phyloP scores from a whole-genome alignment of 2,329 filamentous ascomycete genomes.

The Alternaria gaisen region DNA sequence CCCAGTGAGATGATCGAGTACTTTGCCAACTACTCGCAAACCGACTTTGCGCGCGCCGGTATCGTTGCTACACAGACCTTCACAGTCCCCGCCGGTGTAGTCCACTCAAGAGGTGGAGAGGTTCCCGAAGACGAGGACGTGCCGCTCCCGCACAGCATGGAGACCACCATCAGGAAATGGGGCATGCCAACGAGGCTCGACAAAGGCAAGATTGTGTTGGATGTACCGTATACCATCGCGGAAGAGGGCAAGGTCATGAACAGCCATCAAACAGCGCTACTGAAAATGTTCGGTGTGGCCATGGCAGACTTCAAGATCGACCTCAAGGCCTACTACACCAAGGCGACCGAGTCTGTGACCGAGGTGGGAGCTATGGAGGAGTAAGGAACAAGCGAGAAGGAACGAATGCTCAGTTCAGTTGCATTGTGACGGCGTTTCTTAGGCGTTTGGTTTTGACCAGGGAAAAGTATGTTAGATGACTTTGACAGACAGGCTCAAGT shows the following conservation, averaged over 20 bases:
- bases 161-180: constrained; percentile 88
- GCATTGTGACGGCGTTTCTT: constrained; percentile 38
- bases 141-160: constrained; percentile 84
- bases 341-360: constrained; percentile 53
- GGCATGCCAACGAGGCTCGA: constrained; percentile 89
- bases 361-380: constrained; percentile 62
- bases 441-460: constrained; percentile 30
- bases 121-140: constrained; percentile 83
- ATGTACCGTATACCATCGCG: constrained; percentile 78
- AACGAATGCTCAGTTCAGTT: constrained; percentile 8
- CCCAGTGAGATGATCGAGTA: constrained; percentile 73
- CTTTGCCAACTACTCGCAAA: constrained; percentile 75
- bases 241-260: constrained; percentile 85
- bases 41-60: constrained; percentile 92
- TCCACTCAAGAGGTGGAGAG: constrained; percentile 82
- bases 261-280: constrained; percentile 87
- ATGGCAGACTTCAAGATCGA: constrained; percentile 89
- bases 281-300: constrained; percentile 93
- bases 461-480: constrained; percentile 29
- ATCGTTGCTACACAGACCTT: constrained; percentile 77
- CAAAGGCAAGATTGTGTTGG: constrained; percentile 85
- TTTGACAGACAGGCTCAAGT: constrained; percentile 16
- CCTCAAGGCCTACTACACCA: constrained; percentile 70
- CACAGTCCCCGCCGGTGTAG: constrained; percentile 80
- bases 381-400: constrained; percentile 29